Evolutionary conservation across 805 yeast genomes (phyloP).

Genomic region (Babjeviella inositovora): DNA sequence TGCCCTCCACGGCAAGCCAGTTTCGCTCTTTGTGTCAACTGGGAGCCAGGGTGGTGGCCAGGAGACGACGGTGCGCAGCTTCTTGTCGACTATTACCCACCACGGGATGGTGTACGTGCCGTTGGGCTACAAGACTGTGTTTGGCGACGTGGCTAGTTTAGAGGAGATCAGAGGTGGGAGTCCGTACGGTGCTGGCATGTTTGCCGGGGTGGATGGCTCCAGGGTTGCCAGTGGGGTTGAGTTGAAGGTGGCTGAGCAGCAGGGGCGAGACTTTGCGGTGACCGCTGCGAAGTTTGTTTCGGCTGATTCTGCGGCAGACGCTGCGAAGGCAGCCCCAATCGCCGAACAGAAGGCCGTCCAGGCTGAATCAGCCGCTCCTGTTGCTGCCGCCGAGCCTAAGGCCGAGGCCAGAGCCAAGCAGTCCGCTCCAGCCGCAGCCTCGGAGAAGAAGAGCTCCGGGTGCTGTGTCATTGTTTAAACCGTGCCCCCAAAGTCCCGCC

Average conservation of each 20-base stretch:
- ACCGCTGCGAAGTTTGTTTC: conserved; percentile 13
- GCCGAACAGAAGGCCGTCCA: conserved; percentile 3
- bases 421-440: conserved; percentile 8
- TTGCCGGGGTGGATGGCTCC: conserved; percentile 67
- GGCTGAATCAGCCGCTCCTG: conserved; percentile 1
- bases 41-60: conserved; percentile 77
- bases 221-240: conserved; percentile 52
- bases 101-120: conserved; percentile 77
- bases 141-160: conserved; percentile 32
- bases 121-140: conserved; percentile 49
- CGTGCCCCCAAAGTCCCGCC: too few species aligned
- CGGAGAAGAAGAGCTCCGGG: conserved; percentile 1
- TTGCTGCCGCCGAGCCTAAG: background rate
- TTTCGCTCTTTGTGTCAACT: conserved; percentile 57
- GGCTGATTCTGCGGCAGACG: conserved; percentile 2
- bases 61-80: conserved; percentile 52
- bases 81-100: conserved; percentile 52
- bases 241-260: conserved; percentile 42
- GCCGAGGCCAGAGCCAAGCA: too few species aligned
- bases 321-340: conserved; percentile 3
- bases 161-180: conserved; percentile 67
- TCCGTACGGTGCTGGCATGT: conserved; percentile 78
- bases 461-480: conserved; percentile 2
- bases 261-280: conserved; percentile 51
- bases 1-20: conserved; percentile 57